phyloP scores from a whole-genome alignment of 176 grass and related monocot species.

The Ensete glaucum region DNA sequence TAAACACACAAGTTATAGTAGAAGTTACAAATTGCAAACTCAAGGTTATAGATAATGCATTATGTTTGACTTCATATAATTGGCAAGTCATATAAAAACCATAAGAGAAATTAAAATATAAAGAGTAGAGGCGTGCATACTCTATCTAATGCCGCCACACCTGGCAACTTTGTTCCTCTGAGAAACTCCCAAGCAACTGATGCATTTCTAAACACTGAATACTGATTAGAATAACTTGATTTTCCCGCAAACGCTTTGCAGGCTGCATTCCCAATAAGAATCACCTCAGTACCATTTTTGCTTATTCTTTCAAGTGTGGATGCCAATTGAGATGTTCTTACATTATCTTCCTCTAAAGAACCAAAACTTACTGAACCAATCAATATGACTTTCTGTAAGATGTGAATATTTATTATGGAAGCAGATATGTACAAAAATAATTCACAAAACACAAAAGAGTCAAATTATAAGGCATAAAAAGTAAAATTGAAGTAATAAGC shows the following conservation, averaged over 20 bases:
- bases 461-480: background rate
- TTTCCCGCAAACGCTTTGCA: slow-evolving; percentile 49
- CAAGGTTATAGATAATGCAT: background rate
- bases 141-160: slow-evolving; percentile 86
- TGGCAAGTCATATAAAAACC: background rate
- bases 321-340: slow-evolving; percentile 41
- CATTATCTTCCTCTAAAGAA: slow-evolving; percentile 29
- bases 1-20: background rate
- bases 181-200: slow-evolving; percentile 85
- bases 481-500: background rate
- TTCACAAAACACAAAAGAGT: background rate
- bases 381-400: slow-evolving; percentile 75
- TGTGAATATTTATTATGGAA: slow-evolving; percentile 8
- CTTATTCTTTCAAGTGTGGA: slow-evolving; percentile 45
- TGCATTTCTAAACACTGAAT: slow-evolving; percentile 42
- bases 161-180: slow-evolving; percentile 72
- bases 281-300: slow-evolving; percentile 42
- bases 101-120: background rate
- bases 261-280: slow-evolving; percentile 53
- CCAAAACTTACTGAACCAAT: slow-evolving; percentile 47
- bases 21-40: background rate
- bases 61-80: background rate
- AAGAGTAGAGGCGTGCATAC: slow-evolving; percentile 29
- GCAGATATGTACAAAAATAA: background rate
- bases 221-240: slow-evolving; percentile 26